These are phyloP conservation scores for Elsinoe fawcettii DNA, from an alignment of 2,329 filamentous ascomycete genomes.

Conservation along the genomic window DNA sequence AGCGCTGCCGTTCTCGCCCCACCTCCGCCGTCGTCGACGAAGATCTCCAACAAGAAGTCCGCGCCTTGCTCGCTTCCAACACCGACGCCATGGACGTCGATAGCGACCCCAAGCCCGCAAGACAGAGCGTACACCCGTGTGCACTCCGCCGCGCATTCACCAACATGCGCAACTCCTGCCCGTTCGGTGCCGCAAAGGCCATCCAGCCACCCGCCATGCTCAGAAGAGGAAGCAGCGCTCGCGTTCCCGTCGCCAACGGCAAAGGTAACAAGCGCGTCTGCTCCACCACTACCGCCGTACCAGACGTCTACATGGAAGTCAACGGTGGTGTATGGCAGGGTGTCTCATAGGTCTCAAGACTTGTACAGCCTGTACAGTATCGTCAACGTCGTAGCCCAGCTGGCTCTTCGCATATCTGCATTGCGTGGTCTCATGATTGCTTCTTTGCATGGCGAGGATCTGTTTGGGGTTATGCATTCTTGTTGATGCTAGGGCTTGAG, in stretches of 20 bases:
- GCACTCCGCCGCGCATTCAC: constrained; percentile 22
- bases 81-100: constrained; percentile 24
- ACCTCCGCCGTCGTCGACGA: constrained; percentile 23
- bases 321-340: constrained; percentile 13
- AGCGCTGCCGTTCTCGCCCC: constrained; percentile 27
- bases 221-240: constrained; percentile 18
- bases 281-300: constrained; percentile 21
- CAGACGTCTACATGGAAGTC: constrained; percentile 14
- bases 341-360: background rate
- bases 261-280: constrained; percentile 30
- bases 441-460: constrained; percentile 8
- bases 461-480: constrained; percentile 3
- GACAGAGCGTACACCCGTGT: constrained; percentile 22
- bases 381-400: background rate
- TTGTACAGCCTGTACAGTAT: constrained; percentile 1
- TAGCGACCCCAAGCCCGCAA: constrained; percentile 20
- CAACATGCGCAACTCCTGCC: constrained; percentile 23
- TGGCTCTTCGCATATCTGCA: background rate
- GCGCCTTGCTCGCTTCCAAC: constrained; percentile 25
- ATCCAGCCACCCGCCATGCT: constrained; percentile 23
- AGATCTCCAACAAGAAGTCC: constrained; percentile 30
- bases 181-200: constrained; percentile 20
- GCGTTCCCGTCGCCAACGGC: constrained; percentile 26
- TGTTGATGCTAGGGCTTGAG: constrained; percentile 7
- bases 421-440: background rate